Percentiles rank a stretch among this genome's conserved stretches.
Evolutionary conservation across 768 basidiomycete genomes (phyloP).

Genomic region (Lepiota subincarnata): DNA sequence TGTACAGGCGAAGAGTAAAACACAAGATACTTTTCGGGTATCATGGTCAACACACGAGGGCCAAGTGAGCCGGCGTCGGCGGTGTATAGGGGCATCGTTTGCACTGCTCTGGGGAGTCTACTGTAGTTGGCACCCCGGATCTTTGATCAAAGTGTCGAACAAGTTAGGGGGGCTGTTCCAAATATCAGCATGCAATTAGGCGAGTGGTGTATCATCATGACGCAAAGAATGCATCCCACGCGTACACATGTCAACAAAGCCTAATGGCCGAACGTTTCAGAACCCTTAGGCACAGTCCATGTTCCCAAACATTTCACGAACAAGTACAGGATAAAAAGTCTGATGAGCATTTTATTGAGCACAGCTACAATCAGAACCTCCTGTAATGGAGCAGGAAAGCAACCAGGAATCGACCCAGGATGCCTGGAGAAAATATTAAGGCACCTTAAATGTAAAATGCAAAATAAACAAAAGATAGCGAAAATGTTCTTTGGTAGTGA

Average conservation of each 20-base stretch:
- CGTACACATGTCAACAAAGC: neutral
- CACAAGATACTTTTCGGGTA: conserved; percentile 53
- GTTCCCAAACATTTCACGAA: too few species aligned
- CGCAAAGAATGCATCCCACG: neutral
- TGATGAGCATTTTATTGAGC: conserved; percentile 5
- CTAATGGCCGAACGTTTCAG: neutral
- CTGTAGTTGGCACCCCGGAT: neutral
- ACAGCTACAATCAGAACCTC: neutral
- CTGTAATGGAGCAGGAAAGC: conserved; percentile 6
- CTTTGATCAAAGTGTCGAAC: neutral
- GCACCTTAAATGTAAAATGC: conserved; percentile 38
- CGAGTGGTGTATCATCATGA: conserved; percentile 2
- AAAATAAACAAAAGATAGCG: conserved; percentile 28
- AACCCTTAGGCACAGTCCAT: too few species aligned
- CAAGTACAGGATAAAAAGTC: neutral
- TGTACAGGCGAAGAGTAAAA: conserved; percentile 67
- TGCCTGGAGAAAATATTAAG: conserved; percentile 31
- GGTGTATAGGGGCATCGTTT: conserved; percentile 50
- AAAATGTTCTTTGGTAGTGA: conserved; percentile 26
- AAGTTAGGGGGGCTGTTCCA: conserved; percentile 6
- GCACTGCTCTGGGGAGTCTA: neutral
- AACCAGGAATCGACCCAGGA: conserved; percentile 13
- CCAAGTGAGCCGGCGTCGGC: conserved; percentile 31
- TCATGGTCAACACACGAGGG: conserved; percentile 31
- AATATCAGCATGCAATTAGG: neutral